Conservation (phyloP, 2,329 filamentous ascomycete species). For the Gaeumannomyces sp. region DNA sequence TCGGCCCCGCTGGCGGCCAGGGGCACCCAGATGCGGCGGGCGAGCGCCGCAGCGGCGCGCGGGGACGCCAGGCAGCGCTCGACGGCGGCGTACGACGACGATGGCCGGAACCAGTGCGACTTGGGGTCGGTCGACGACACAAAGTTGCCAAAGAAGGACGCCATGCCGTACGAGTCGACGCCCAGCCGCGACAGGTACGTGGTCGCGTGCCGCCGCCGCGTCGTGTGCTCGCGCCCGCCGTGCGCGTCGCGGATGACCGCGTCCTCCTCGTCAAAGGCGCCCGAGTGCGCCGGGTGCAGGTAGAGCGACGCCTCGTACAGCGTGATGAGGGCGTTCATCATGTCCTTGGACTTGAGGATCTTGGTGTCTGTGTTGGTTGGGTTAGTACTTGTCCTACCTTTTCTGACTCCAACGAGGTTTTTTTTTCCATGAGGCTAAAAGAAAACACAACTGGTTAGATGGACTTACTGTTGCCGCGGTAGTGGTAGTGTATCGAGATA, state of each 20-base stretch:
- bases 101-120: constrained; percentile 22
- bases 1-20: constrained; percentile 20
- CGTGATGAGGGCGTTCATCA: constrained; percentile 22
- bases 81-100: constrained; percentile 20
- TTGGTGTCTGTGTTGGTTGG: constrained; percentile 9
- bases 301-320: constrained; percentile 22
- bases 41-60: constrained; percentile 21
- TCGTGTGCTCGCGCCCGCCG: constrained; percentile 17
- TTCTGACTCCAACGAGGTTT: no score
- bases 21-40: constrained; percentile 23
- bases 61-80: constrained; percentile 22
- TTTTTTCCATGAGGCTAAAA: background rate
- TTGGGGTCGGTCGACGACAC: constrained; percentile 16
- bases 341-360: constrained; percentile 20
- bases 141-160: constrained; percentile 23
- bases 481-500: constrained; percentile 24
- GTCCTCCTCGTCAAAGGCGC: constrained; percentile 20
- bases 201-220: constrained; percentile 18
- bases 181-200: constrained; percentile 21
- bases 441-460: background rate
- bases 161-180: constrained; percentile 21
- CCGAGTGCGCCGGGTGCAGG: constrained; percentile 18
- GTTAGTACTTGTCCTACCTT: no score
- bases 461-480: constrained; percentile 17
- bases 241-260: constrained; percentile 21